A percentile compares a stretch with the other conserved stretches of the same genome.
These are phyloP conservation scores for Mrakia frigida DNA, from an alignment of 768 basidiomycete species.

Conservation along the genomic window DNA sequence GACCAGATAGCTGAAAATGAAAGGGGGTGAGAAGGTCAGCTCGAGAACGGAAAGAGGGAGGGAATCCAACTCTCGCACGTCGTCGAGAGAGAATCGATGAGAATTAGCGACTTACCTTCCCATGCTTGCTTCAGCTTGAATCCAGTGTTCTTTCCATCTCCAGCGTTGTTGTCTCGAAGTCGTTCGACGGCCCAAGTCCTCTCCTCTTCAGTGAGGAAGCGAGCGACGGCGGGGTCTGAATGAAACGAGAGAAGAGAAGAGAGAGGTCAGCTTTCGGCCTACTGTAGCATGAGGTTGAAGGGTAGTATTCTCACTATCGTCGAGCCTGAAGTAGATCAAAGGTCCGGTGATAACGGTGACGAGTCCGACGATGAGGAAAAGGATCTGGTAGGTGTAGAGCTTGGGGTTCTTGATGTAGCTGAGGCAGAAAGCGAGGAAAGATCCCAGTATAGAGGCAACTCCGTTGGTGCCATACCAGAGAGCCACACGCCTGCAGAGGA, in stretches of 20 bases:
- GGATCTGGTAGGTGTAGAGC: constrained; percentile 49
- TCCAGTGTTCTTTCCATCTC: neutral
- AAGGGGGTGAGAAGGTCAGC: neutral
- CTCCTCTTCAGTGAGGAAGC: constrained; percentile 37
- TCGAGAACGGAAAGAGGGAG: neutral
- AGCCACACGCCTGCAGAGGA: too few relatives aligned
- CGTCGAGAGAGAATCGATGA: neutral
- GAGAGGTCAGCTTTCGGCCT: neutral
- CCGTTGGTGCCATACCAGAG: constrained; percentile 52
- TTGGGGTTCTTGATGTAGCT: constrained; percentile 45
- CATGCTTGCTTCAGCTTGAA: constrained; percentile 35
- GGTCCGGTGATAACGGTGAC: constrained; percentile 45
- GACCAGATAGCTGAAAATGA: constrained; percentile 29
- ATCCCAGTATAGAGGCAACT: constrained; percentile 49
- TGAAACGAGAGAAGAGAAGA: constrained; percentile 30
- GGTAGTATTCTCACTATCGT: neutral
- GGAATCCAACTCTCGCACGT: too few relatives aligned
- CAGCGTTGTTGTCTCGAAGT: constrained; percentile 36
- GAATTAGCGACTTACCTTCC: neutral
- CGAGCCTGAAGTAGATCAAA: constrained; percentile 19
- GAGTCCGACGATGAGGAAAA: constrained; percentile 51
- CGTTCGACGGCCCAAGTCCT: constrained; percentile 36
- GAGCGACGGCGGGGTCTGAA: constrained; percentile 33
- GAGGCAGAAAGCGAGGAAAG: constrained; percentile 48
- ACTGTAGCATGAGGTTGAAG: neutral